phyloP scores from a whole-genome alignment of 1,284 basidiomycete species.

The Trichosporon inkin region DNA sequence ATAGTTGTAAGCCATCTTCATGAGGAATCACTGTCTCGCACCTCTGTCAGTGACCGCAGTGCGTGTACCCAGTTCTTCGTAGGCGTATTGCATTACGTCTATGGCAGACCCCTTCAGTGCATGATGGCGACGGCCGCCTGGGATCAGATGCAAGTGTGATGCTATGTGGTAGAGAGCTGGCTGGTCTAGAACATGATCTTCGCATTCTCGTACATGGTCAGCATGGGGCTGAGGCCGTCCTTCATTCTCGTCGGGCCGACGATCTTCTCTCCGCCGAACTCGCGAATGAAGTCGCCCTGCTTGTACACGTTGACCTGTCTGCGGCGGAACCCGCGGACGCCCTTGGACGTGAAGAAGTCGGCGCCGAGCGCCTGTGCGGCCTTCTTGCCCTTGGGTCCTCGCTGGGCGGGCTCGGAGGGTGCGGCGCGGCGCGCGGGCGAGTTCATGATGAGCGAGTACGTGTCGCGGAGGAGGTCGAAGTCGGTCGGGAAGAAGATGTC shows the following conservation, averaged over 20 bases:
- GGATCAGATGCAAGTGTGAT: background rate
- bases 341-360: constrained; percentile 35
- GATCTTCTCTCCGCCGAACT: constrained; percentile 37
- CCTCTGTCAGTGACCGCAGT: too few species aligned
- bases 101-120: background rate
- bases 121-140: background rate
- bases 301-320: constrained; percentile 40
- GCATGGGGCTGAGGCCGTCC: constrained; percentile 45
- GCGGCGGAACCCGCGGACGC: constrained; percentile 39
- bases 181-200: constrained; percentile 46
- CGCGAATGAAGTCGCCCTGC: constrained; percentile 45
- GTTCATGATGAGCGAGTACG: constrained; percentile 75
- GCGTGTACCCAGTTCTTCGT: too few species aligned
- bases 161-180: background rate
- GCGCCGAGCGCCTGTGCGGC: constrained; percentile 10
- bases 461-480: constrained; percentile 76
- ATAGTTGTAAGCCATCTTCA: background rate
- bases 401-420: constrained; percentile 6
- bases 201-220: constrained; percentile 48
- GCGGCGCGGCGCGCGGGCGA: constrained; percentile 30
- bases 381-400: constrained; percentile 7
- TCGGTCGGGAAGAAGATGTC: constrained; percentile 99
- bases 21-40: too few species aligned
- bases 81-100: too few species aligned
- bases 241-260: constrained; percentile 34